A percentile compares a stretch with the other conserved stretches of the same genome.
phyloP scores from a whole-genome alignment of 257 asterid genomes.

The Nicotiana obtusifolia region DNA sequence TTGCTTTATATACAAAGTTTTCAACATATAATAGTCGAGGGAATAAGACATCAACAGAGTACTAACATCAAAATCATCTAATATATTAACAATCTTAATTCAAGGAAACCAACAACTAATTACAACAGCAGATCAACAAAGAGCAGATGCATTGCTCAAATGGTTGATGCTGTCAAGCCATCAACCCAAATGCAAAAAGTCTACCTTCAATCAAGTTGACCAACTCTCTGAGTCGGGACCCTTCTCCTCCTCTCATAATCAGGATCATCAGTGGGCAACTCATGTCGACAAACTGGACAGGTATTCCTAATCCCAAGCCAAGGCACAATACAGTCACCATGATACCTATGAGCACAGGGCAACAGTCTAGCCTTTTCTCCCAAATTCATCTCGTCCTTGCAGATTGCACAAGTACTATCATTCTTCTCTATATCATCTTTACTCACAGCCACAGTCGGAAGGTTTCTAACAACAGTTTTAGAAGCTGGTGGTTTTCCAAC shows the following conservation, averaged over 20 bases:
- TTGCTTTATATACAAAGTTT: not conserved
- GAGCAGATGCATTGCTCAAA: not conserved
- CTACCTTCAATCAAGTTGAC: constrained; percentile 22
- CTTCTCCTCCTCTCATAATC: constrained; percentile 44
- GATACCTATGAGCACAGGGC: constrained; percentile 53
- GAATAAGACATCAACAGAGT: not conserved
- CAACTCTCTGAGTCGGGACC: constrained; percentile 15
- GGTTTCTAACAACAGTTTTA: constrained; percentile 22
- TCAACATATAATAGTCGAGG: not conserved
- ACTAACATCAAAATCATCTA: constrained; percentile 6
- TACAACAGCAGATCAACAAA: constrained; percentile 1
- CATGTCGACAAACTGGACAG: constrained; percentile 63
- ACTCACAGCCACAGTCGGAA: constrained; percentile 22
- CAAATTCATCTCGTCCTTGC: constrained; percentile 47
- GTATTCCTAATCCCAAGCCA: constrained; percentile 60
- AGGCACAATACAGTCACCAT: constrained; percentile 50
- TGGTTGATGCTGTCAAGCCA: not conserved
- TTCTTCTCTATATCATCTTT: constrained; percentile 21
- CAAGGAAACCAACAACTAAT: not conserved
- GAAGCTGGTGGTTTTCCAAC: constrained; percentile 36
- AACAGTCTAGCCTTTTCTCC: constrained; percentile 43
- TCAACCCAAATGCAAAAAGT: not conserved
- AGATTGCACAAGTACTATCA: constrained; percentile 38
- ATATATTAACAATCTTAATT: not conserved
- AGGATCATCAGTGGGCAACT: constrained; percentile 61